Evolutionary conservation across 805 yeast genomes (phyloP).

Genomic region (Wickerhamiella cacticola): DNA sequence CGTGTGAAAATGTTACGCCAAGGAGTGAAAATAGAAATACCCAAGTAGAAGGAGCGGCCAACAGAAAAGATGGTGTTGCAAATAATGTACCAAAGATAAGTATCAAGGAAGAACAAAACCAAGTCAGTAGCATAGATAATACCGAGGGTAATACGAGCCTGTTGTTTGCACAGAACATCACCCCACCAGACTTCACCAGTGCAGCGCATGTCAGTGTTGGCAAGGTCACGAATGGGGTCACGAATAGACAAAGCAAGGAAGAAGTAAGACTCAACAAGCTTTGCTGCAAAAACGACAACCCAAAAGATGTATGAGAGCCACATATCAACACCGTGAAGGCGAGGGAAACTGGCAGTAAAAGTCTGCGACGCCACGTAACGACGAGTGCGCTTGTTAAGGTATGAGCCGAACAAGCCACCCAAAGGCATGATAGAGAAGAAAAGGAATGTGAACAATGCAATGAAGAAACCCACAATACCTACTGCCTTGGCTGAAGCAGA

Average conservation of each 20-base stretch:
- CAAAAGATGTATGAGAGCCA: slow-evolving; percentile 92
- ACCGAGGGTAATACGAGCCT: slow-evolving; percentile 80
- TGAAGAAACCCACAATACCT: slow-evolving; percentile 76
- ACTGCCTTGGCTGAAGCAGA: slow-evolving; percentile 68
- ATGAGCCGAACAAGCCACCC: slow-evolving; percentile 91
- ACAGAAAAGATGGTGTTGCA: slow-evolving; percentile 91
- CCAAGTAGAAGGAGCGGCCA: slow-evolving; percentile 95
- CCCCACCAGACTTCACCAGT: slow-evolving; percentile 90
- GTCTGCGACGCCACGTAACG: slow-evolving; percentile 87
- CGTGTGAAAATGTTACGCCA: slow-evolving; percentile 99
- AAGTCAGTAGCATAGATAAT: slow-evolving; percentile 88
- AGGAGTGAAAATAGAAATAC: slow-evolving; percentile 97
- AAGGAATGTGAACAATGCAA: slow-evolving; percentile 69
- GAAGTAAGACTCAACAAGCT: slow-evolving; percentile 80
- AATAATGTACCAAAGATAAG: slow-evolving; percentile 96
- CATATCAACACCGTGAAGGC: slow-evolving; percentile 78
- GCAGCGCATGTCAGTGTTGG: slow-evolving; percentile 84
- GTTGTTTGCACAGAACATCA: slow-evolving; percentile 61
- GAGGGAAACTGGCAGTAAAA: slow-evolving; percentile 83
- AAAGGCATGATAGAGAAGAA: slow-evolving; percentile 93
- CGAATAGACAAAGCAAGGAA: slow-evolving; percentile 78
- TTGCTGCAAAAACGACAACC: slow-evolving; percentile 80
- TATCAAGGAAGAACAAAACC: slow-evolving; percentile 94
- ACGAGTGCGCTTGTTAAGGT: slow-evolving; percentile 76
- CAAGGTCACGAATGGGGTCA: slow-evolving; percentile 87